These are phyloP conservation scores for Fusarium devonianum DNA, from an alignment of 2,329 filamentous ascomycete species.

Conservation along the genomic window DNA sequence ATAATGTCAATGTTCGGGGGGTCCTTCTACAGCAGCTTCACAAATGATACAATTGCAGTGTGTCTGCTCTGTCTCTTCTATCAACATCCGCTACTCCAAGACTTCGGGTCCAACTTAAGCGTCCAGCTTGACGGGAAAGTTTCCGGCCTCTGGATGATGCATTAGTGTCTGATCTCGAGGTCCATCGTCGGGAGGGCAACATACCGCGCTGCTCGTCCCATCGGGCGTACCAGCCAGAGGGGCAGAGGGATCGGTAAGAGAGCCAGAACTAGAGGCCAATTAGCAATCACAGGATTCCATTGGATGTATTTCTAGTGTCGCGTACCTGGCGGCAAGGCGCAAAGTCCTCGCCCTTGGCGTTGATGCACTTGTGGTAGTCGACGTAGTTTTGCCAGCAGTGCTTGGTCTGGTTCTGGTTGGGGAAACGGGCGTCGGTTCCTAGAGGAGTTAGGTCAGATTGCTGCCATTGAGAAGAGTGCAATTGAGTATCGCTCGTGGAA, in stretches of 20 bases:
- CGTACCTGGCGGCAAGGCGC: conserved; percentile 92
- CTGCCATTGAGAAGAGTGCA: conserved; percentile 15
- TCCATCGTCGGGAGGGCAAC: conserved; percentile 44
- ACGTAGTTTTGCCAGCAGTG: conserved; percentile 99
- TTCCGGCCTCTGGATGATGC: conserved; percentile 65
- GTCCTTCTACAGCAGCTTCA: conserved; percentile 42
- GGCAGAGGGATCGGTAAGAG: conserved; percentile 97
- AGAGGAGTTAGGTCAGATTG: conserved; percentile 30
- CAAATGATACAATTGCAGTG: conserved; percentile 50
- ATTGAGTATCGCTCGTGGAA: conserved; percentile 41
- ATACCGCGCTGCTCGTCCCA: conserved; percentile 98
- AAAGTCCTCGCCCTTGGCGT: conserved; percentile 98
- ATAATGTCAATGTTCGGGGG: conserved; percentile 34
- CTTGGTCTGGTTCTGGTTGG: conserved; percentile 98
- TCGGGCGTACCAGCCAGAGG: conserved; percentile 88
- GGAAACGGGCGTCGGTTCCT: conserved; percentile 99
- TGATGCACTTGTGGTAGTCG: conserved; percentile 99
- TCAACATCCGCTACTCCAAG: conserved; percentile 37
- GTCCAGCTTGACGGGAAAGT: conserved; percentile 72
- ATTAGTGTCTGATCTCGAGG: conserved; percentile 39
- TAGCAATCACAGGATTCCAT: conserved; percentile 17
- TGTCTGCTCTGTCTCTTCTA: conserved; percentile 44
- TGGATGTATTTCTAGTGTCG: neutral
- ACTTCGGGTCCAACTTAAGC: conserved; percentile 52
- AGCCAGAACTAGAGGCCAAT: conserved; percentile 78